Evolutionary conservation across 257 asterid genomes (phyloP).

Genomic region (Henckelia pumila): DNA sequence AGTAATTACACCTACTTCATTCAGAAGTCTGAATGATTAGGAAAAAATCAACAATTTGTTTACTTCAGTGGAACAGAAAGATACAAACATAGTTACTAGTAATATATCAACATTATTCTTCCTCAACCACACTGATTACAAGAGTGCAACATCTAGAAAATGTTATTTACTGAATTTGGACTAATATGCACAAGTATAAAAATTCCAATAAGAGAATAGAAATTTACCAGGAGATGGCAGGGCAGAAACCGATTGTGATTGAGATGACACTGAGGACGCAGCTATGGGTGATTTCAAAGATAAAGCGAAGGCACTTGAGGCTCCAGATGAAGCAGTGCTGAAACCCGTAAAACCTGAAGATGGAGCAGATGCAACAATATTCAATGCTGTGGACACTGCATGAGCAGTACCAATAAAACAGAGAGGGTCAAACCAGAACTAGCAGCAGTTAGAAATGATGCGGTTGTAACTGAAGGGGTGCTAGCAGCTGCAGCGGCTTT

Average conservation of each 20-base stretch:
- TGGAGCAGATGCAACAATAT: slow-evolving; percentile 39
- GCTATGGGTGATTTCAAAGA: slow-evolving; percentile 39
- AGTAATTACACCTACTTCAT: not conserved
- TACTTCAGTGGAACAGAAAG: not conserved
- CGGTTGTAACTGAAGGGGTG: slow-evolving; percentile 48
- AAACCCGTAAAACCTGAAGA: slow-evolving; percentile 49
- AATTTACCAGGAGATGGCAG: slow-evolving; percentile 50
- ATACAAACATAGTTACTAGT: not conserved
- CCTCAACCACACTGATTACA: slow-evolving; percentile 1
- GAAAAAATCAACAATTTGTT: not conserved
- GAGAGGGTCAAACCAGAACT: slow-evolving; percentile 40
- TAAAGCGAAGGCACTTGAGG: slow-evolving; percentile 35
- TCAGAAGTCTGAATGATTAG: not conserved
- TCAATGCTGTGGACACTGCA: slow-evolving; percentile 29
- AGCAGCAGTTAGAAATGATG: slow-evolving; percentile 54
- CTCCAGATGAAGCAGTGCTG: slow-evolving; percentile 34
- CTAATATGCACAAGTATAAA: not conserved
- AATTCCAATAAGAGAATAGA: slow-evolving; percentile 2
- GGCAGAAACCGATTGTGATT: slow-evolving; percentile 47
- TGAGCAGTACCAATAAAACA: slow-evolving; percentile 31
- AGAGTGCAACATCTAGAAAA: not conserved
- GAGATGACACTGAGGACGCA: slow-evolving; percentile 44
- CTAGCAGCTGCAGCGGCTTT: slow-evolving; percentile 42
- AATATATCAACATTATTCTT: slow-evolving; percentile 3
- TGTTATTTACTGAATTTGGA: not conserved